These are phyloP conservation scores for Kwoniella europaea DNA, from an alignment of 768 basidiomycete genomes.

Conservation along the genomic window DNA sequence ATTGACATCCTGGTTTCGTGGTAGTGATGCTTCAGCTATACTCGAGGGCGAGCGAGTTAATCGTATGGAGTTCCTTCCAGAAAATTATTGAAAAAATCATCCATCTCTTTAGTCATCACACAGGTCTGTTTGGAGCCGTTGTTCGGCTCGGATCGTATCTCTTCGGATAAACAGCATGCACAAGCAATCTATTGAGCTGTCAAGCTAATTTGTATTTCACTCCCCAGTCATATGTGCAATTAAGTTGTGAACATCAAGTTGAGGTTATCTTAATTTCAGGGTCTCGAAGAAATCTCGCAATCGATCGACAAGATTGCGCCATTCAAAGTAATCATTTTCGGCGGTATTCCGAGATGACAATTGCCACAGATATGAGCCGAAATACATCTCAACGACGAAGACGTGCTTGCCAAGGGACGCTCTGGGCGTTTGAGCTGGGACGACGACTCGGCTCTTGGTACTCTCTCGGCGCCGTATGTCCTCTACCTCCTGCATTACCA, in stretches of 20 bases:
- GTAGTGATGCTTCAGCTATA: background rate
- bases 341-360: background rate
- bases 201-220: too few species aligned
- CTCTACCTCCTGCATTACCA: too few species aligned
- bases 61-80: too few species aligned
- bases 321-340: background rate
- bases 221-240: background rate
- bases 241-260: background rate
- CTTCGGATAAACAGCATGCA: background rate
- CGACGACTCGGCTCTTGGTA: too few species aligned
- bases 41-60: too few species aligned
- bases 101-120: background rate
- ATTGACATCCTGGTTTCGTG: background rate
- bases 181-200: too few species aligned
- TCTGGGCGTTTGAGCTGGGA: too few species aligned
- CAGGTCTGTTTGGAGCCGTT: background rate
- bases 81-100: too few species aligned
- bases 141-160: background rate
- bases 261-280: background rate
- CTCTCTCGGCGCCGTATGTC: too few species aligned
- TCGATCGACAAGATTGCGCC: background rate
- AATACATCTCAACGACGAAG: too few species aligned
- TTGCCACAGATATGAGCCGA: too few species aligned
- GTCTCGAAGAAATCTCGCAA: background rate
- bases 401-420: background rate